phyloP scores from a whole-genome alignment of 208 protist species.

The Lotmaria passim region DNA sequence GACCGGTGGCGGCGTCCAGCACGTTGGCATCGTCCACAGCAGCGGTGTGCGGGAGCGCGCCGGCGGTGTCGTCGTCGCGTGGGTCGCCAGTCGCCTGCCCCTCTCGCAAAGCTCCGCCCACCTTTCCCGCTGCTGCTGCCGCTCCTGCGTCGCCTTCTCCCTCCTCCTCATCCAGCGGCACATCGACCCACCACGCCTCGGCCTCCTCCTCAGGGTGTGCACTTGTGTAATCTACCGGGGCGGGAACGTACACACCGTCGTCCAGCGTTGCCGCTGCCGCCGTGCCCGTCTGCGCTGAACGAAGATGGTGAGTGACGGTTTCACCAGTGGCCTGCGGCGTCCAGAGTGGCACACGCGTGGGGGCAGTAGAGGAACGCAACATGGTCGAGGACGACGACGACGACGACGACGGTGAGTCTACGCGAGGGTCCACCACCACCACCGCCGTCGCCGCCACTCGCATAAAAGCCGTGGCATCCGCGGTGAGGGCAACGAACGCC shows the following conservation, averaged over 20 bases:
- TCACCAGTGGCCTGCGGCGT: not conserved
- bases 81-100: too few relatives aligned
- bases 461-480: slow-evolving; percentile 14
- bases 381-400: too few relatives aligned
- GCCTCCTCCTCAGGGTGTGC: not conserved
- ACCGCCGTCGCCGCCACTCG: too few relatives aligned
- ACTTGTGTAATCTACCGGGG: slow-evolving; percentile 19
- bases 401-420: too few relatives aligned
- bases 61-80: too few relatives aligned
- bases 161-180: slow-evolving; percentile 47
- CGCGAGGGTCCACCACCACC: too few relatives aligned
- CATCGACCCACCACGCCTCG: slow-evolving; percentile 50
- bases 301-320: not conserved
- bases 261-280: not conserved
- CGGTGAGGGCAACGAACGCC: slow-evolving; percentile 8
- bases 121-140: slow-evolving; percentile 7
- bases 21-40: not conserved
- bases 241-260: slow-evolving; percentile 17
- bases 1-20: slow-evolving; percentile 15
- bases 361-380: too few relatives aligned
- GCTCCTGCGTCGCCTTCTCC: slow-evolving; percentile 4
- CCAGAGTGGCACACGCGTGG: not conserved
- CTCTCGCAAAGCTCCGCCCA: too few relatives aligned
- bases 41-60: too few relatives aligned
- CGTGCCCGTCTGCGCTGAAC: not conserved